phyloP scores from a whole-genome alignment of 2,329 filamentous ascomycete species.

The Calcarisporium arbuscula region DNA sequence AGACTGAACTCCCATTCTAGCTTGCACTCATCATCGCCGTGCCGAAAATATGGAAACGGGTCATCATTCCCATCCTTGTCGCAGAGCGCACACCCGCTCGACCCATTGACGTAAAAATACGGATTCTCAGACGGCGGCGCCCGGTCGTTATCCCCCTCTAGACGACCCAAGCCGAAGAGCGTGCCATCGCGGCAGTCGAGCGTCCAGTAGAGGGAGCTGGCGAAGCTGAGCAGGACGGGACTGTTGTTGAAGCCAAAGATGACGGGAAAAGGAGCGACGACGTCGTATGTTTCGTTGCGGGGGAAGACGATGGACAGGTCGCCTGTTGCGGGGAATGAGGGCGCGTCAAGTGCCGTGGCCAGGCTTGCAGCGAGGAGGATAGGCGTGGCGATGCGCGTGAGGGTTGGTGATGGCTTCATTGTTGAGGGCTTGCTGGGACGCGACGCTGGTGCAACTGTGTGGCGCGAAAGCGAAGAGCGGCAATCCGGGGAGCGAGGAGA shows the following conservation, averaged over 20 bases:
- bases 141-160: slow-evolving; percentile 4
- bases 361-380: too few relatives aligned
- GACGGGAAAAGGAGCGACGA: slow-evolving; percentile 5
- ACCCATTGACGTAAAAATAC: not conserved
- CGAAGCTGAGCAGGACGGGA: slow-evolving; percentile 1
- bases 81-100: not conserved
- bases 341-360: too few relatives aligned
- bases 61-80: not conserved
- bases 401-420: too few relatives aligned
- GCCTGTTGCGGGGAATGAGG: not conserved
- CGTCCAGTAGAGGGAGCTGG: slow-evolving; percentile 3
- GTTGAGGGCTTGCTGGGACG: too few relatives aligned
- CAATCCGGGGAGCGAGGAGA: too few relatives aligned
- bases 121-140: slow-evolving; percentile 1
- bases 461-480: too few relatives aligned
- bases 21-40: not conserved
- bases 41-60: not conserved
- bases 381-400: too few relatives aligned
- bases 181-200: slow-evolving; percentile 3
- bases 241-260: slow-evolving; percentile 6
- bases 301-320: slow-evolving; percentile 6
- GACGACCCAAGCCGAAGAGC: not conserved
- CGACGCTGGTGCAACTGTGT: too few relatives aligned
- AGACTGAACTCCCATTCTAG: not conserved
- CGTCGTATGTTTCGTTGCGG: slow-evolving; percentile 6